Evolutionary conservation across 2,329 filamentous ascomycete genomes (phyloP).

Genomic region (Penicillium sp.): DNA sequence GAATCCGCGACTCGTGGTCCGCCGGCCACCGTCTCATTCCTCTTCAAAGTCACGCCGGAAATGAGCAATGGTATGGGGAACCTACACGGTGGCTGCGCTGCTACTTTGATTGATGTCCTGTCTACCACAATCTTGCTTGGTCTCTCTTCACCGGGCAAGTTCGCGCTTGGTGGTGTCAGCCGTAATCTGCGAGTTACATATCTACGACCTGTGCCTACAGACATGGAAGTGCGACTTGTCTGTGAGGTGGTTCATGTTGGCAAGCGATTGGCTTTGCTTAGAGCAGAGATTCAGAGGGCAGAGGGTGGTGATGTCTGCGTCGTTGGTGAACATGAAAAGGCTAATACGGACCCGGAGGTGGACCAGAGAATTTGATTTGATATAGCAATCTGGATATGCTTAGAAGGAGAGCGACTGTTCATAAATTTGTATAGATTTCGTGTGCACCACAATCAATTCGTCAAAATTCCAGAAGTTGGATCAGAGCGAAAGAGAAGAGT

Average conservation of each 20-base stretch:
- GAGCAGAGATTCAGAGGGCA: constrained; percentile 57
- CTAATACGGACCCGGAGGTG: constrained; percentile 56
- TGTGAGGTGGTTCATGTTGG: constrained; percentile 62
- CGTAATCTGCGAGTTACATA: constrained; percentile 69
- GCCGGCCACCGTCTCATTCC: constrained; percentile 35
- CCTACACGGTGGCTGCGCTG: constrained; percentile 77
- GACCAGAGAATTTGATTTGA: constrained; percentile 26
- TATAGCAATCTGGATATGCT: not conserved
- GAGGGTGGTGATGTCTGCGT: constrained; percentile 57
- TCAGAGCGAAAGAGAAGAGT: constrained; percentile 12
- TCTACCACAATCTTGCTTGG: constrained; percentile 62
- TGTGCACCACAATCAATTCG: constrained; percentile 2
- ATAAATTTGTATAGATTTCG: constrained; percentile 10
- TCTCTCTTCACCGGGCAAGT: constrained; percentile 60
- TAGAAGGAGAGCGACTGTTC: not conserved
- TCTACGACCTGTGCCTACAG: constrained; percentile 60
- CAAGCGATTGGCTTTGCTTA: constrained; percentile 54
- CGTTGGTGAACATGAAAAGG: constrained; percentile 66
- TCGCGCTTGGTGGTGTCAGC: constrained; percentile 64
- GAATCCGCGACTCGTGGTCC: constrained; percentile 40
- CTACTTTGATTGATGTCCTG: constrained; percentile 68
- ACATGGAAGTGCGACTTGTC: constrained; percentile 54
- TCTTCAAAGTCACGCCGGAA: constrained; percentile 71
- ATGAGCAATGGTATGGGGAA: constrained; percentile 91
- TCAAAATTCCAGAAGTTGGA: not conserved